Percentiles rank a stretch among this genome's conserved stretches.
Evolutionary conservation across 2,329 filamentous ascomycete species (phyloP).

Genomic region (Fusarium kyushuense): DNA sequence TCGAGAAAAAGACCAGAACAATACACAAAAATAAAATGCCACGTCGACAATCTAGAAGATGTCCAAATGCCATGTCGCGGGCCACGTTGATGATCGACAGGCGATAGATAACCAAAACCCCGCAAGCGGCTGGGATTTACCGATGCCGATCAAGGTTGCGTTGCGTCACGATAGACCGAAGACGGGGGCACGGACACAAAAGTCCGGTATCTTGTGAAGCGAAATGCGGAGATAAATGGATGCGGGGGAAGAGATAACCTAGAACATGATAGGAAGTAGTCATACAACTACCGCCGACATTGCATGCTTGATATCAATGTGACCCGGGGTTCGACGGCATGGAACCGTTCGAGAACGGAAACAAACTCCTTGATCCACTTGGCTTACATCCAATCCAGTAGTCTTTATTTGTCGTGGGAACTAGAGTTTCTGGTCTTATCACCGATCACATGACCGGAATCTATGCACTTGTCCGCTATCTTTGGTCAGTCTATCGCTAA

Average conservation of each 20-base stretch:
- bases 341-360: constrained; percentile 27
- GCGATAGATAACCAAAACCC: constrained; percentile 14
- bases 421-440: constrained; percentile 15
- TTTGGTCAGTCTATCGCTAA: neutral
- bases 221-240: constrained; percentile 27
- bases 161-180: constrained; percentile 29
- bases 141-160: constrained; percentile 34
- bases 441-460: constrained; percentile 41
- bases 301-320: constrained; percentile 16
- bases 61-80: neutral
- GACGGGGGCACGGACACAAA: constrained; percentile 27
- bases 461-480: constrained; percentile 22
- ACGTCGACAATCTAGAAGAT: constrained; percentile 5
- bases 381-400: constrained; percentile 16
- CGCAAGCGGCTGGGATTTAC: constrained; percentile 26
- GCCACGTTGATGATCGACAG: neutral
- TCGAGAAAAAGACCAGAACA: constrained; percentile 12
- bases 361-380: constrained; percentile 20
- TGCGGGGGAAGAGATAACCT: constrained; percentile 31
- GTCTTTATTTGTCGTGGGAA: constrained; percentile 8
- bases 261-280: constrained; percentile 38
- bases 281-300: constrained; percentile 27
- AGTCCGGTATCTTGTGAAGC: constrained; percentile 23
- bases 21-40: neutral
- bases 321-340: constrained; percentile 29